Conservation (phyloP, 2,329 filamentous ascomycete species). For the Ophiocordyceps robertsii region DNA sequence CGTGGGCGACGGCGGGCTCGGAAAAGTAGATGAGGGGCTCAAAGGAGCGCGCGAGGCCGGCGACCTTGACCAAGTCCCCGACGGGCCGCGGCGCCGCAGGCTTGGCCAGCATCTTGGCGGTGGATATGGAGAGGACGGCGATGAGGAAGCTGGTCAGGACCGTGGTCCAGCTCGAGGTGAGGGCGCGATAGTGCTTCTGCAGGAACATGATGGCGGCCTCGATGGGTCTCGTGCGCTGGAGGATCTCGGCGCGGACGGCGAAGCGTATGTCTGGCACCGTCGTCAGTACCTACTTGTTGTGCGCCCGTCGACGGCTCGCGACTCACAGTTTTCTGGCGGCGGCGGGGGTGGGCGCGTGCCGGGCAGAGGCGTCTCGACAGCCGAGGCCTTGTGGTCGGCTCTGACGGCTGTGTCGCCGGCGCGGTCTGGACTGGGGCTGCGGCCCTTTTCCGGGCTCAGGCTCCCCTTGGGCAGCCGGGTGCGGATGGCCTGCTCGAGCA, state of each 20-base stretch:
- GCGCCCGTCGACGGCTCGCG: not conserved
- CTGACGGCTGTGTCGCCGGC: constrained; percentile 25
- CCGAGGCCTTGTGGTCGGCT: constrained; percentile 16
- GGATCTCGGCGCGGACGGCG: constrained; percentile 73
- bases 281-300: not conserved
- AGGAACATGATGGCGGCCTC: constrained; percentile 57
- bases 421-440: constrained; percentile 28
- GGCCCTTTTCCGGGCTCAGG: constrained; percentile 39
- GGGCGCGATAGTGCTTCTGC: constrained; percentile 40
- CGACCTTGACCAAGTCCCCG: constrained; percentile 74
- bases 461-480: constrained; percentile 43
- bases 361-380: constrained; percentile 4
- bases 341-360: constrained; percentile 11
- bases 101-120: constrained; percentile 53
- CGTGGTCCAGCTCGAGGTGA: constrained; percentile 59
- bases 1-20: constrained; percentile 74
- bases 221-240: constrained; percentile 75
- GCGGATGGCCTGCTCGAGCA: constrained; percentile 37
- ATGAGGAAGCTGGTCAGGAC: constrained; percentile 48
- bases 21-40: constrained; percentile 93
- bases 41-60: constrained; percentile 77
- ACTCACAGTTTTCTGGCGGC: constrained; percentile 36
- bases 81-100: constrained; percentile 39
- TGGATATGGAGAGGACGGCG: constrained; percentile 49
- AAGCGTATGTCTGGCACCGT: constrained; percentile 63